A percentile compares a stretch with the other conserved stretches of the same genome.
phyloP scores from a whole-genome alignment of 2,329 filamentous ascomycete species.

The Passalora sequoiae region DNA sequence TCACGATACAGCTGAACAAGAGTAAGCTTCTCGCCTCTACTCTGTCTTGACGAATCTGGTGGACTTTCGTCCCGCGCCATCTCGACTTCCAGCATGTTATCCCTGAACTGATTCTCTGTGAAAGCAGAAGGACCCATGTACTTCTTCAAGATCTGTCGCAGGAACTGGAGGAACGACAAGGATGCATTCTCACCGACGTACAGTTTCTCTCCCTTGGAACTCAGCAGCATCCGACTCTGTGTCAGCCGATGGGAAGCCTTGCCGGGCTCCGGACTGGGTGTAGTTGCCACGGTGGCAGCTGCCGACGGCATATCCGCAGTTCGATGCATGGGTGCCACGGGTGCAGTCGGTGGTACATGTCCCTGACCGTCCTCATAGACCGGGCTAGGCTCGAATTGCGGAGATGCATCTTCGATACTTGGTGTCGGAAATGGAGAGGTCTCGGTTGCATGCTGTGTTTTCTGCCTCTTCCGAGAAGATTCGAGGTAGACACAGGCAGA shows the following conservation, averaged over 20 bases:
- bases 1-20: constrained; percentile 34
- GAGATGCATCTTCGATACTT: constrained; percentile 18
- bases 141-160: constrained; percentile 45
- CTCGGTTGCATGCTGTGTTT: constrained; percentile 1
- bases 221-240: constrained; percentile 45
- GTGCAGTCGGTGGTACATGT: constrained; percentile 1
- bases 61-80: constrained; percentile 18
- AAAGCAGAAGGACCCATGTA: constrained; percentile 53
- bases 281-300: constrained; percentile 8
- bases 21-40: constrained; percentile 32
- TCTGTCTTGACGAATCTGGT: constrained; percentile 26
- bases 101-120: constrained; percentile 47
- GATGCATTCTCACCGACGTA: constrained; percentile 50
- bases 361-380: not conserved
- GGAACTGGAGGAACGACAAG: constrained; percentile 53
- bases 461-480: constrained; percentile 20
- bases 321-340: constrained; percentile 4
- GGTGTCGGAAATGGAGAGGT: constrained; percentile 19
- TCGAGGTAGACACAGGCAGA: constrained; percentile 20
- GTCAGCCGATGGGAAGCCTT: constrained; percentile 14
- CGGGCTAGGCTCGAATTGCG: constrained; percentile 12
- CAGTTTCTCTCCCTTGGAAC: constrained; percentile 50
- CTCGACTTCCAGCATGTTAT: constrained; percentile 49
- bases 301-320: constrained; percentile 7
- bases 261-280: constrained; percentile 18